Evolutionary conservation across 768 basidiomycete species (phyloP).

Genomic region (Agrocybe chaxingu): DNA sequence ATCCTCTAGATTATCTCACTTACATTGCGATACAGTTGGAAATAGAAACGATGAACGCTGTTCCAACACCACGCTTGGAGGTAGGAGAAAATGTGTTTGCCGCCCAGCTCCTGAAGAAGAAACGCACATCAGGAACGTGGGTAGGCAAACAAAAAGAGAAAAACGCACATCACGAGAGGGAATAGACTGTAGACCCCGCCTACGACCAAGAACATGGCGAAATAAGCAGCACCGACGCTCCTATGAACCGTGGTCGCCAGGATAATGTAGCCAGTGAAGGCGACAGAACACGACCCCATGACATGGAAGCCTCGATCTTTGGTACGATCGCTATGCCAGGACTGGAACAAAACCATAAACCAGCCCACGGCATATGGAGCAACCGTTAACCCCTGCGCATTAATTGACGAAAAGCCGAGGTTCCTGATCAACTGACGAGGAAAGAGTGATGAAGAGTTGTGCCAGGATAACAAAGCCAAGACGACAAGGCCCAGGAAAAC

Average conservation of each 20-base stretch:
- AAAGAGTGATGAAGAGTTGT: background rate
- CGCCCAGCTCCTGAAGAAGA: conserved; percentile 47
- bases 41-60: conserved; percentile 58
- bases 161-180: conserved; percentile 54
- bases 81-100: conserved; percentile 58
- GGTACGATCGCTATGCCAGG: conserved; percentile 53
- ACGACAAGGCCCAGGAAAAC: conserved; percentile 4
- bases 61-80: conserved; percentile 57
- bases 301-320: conserved; percentile 54
- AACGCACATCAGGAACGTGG: background rate
- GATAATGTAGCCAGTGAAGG: conserved; percentile 51
- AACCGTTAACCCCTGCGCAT: conserved; percentile 56
- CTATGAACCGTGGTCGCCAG: conserved; percentile 48
- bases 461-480: background rate
- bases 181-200: conserved; percentile 54
- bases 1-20: conserved; percentile 7
- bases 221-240: conserved; percentile 52
- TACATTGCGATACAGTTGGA: conserved; percentile 58
- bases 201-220: conserved; percentile 54
- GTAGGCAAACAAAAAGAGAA: background rate
- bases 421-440: conserved; percentile 43
- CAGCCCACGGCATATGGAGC: conserved; percentile 56
- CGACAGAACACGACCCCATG: conserved; percentile 43
- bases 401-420: conserved; percentile 53
- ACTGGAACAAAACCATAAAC: conserved; percentile 52